Evolutionary conservation across 306 rosid genomes (phyloP).

Genomic region (Vicia faba): DNA sequence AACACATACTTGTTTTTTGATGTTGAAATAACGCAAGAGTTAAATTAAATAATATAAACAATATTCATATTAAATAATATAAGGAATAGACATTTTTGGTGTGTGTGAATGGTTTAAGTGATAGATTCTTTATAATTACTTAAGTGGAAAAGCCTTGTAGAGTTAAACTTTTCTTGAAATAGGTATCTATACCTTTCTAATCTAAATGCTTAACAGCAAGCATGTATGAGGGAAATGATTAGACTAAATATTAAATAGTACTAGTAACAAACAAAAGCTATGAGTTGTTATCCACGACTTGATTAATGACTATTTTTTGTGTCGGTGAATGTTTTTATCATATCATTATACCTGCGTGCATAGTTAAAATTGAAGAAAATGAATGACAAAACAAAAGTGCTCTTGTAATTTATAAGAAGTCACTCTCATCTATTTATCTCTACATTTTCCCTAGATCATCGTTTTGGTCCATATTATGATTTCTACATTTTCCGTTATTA

Average conservation of each 20-base stretch:
- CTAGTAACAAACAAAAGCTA: slow-evolving; percentile 7
- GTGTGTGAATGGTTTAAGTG: too few species aligned
- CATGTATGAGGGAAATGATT: slow-evolving; percentile 37
- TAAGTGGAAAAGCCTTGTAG: background rate
- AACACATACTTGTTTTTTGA: too few species aligned
- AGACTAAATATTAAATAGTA: background rate
- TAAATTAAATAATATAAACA: too few species aligned
- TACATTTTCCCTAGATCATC: too few species aligned
- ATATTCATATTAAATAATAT: too few species aligned
- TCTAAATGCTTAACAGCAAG: slow-evolving; percentile 45
- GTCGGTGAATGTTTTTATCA: slow-evolving; percentile 46
- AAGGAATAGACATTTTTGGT: too few species aligned
- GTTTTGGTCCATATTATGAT: too few species aligned
- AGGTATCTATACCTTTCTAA: slow-evolving; percentile 23
- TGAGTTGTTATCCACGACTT: slow-evolving; percentile 40
- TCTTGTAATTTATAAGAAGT: background rate
- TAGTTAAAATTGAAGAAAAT: background rate
- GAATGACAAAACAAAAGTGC: background rate
- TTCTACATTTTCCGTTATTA: too few species aligned
- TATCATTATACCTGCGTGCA: background rate
- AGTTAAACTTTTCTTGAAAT: slow-evolving; percentile 13
- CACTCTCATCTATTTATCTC: background rate
- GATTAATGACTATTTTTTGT: slow-evolving; percentile 8
- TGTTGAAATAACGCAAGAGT: too few species aligned
- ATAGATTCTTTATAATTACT: too few species aligned